phyloP scores from a whole-genome alignment of 208 protist genomes.

The Lotmaria passim region DNA sequence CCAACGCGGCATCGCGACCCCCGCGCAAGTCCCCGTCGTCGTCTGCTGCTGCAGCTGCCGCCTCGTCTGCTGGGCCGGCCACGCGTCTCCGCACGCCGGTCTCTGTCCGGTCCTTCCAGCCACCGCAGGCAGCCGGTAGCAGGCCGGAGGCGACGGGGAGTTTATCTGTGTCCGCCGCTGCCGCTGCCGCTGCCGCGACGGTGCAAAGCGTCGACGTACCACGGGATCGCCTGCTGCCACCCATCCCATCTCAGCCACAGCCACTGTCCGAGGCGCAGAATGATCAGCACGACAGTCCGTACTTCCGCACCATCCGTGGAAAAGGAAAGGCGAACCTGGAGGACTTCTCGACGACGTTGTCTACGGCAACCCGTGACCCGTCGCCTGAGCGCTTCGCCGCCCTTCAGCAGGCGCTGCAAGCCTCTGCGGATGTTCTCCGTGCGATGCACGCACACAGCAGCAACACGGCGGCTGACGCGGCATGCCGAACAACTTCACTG shows the following conservation, averaged over 20 bases:
- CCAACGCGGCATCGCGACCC: background rate
- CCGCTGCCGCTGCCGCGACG: background rate
- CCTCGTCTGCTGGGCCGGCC: background rate
- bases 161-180: background rate
- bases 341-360: background rate
- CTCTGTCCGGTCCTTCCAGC: background rate
- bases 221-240: conserved; percentile 24
- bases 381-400: conserved; percentile 22
- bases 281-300: conserved; percentile 21
- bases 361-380: background rate
- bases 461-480: background rate
- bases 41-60: background rate
- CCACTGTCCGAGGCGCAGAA: background rate
- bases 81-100: background rate
- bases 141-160: background rate
- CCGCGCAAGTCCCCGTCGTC: conserved; percentile 8
- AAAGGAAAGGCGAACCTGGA: background rate
- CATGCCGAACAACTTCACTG: background rate
- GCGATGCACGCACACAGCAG: conserved; percentile 1
- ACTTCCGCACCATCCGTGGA: conserved; percentile 21
- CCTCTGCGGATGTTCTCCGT: conserved; percentile 15
- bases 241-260: background rate
- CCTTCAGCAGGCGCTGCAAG: conserved; percentile 24
- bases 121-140: background rate
- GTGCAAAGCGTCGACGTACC: conserved; percentile 22